These are phyloP conservation scores for Cantharellus cinnabarinus DNA, from an alignment of 768 basidiomycete genomes.

Conservation along the genomic window DNA sequence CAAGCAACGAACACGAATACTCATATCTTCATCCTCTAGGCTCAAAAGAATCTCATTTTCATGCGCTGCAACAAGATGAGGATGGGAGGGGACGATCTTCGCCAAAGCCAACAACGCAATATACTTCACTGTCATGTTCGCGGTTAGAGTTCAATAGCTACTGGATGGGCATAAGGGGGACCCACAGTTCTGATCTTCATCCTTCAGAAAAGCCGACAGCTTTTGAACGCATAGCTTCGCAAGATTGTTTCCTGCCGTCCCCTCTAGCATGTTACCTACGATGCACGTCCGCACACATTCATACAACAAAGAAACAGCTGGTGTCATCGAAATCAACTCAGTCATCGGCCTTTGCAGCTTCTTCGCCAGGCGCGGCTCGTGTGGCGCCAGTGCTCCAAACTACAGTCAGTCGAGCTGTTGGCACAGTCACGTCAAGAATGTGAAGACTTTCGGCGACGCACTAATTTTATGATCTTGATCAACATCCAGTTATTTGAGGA, in stretches of 20 bases:
- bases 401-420: slow-evolving; percentile 16
- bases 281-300: slow-evolving; percentile 98
- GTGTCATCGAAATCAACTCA: slow-evolving; percentile 84
- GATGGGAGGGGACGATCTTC: slow-evolving; percentile 86
- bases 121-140: slow-evolving; percentile 59
- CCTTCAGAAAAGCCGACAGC: slow-evolving; percentile 75
- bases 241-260: slow-evolving; percentile 50
- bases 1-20: slow-evolving; percentile 87
- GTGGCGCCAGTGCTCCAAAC: slow-evolving; percentile 85
- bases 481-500: slow-evolving; percentile 99
- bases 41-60: slow-evolving; percentile 80
- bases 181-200: slow-evolving; percentile 89
- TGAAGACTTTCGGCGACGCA: slow-evolving; percentile 18
- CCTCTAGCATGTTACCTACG: slow-evolving; percentile 86
- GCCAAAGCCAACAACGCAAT: slow-evolving; percentile 88
- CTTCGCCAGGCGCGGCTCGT: slow-evolving; percentile 82
- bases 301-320: slow-evolving; percentile 87
- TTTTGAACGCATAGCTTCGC: slow-evolving; percentile 85
- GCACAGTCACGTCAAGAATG: neutral
- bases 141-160: neutral
- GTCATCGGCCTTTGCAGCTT: slow-evolving; percentile 90
- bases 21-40: slow-evolving; percentile 82
- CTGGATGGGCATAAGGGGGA: neutral
- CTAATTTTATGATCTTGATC: slow-evolving; percentile 94
- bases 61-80: slow-evolving; percentile 75